These are phyloP conservation scores for Podaxis rugospora DNA, from an alignment of 768 basidiomycete genomes.

Conservation along the genomic window DNA sequence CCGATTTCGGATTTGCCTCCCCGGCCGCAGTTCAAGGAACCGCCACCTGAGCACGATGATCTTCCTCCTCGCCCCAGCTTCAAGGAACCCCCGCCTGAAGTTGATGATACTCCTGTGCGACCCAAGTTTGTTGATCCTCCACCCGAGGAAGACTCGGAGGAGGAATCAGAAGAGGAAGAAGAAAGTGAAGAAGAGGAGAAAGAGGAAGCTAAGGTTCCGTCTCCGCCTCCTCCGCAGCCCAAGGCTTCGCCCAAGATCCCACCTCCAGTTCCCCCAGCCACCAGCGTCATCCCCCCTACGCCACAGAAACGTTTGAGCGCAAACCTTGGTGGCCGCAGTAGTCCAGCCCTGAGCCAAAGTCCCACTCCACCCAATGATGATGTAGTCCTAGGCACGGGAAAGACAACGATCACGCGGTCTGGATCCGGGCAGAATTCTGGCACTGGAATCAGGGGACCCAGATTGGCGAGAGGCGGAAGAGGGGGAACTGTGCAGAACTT, in stretches of 20 bases:
- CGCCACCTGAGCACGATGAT: slow-evolving; percentile 55
- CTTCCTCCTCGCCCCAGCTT: slow-evolving; percentile 39
- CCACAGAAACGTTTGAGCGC: slow-evolving; percentile 40
- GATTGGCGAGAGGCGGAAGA: slow-evolving; percentile 45
- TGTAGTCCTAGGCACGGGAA: slow-evolving; percentile 28
- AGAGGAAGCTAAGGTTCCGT: slow-evolving; percentile 1
- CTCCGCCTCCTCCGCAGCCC: slow-evolving; percentile 10
- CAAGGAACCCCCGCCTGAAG: slow-evolving; percentile 6
- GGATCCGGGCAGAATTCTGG: slow-evolving; percentile 33
- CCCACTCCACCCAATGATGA: slow-evolving; percentile 32
- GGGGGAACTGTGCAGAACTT: slow-evolving; percentile 49
- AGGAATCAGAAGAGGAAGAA: slow-evolving; percentile 13
- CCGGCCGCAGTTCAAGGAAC: slow-evolving; percentile 51
- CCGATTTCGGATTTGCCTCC: slow-evolving; percentile 10
- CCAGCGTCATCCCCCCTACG: slow-evolving; percentile 48
- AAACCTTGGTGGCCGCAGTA: slow-evolving; percentile 29
- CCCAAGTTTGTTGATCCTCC: slow-evolving; percentile 10
- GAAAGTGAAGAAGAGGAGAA: slow-evolving; percentile 12
- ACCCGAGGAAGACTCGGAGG: slow-evolving; percentile 11
- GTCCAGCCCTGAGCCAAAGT: slow-evolving; percentile 21
- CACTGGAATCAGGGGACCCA: slow-evolving; percentile 21
- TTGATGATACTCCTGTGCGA: slow-evolving; percentile 7
- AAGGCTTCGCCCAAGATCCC: slow-evolving; percentile 9
- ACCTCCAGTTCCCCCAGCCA: slow-evolving; percentile 31
- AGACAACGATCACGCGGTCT: slow-evolving; percentile 41